Percentiles rank a stretch among this genome's conserved stretches.
phyloP scores from a whole-genome alignment of 805 yeast species.

The Alloascoidea africana region DNA sequence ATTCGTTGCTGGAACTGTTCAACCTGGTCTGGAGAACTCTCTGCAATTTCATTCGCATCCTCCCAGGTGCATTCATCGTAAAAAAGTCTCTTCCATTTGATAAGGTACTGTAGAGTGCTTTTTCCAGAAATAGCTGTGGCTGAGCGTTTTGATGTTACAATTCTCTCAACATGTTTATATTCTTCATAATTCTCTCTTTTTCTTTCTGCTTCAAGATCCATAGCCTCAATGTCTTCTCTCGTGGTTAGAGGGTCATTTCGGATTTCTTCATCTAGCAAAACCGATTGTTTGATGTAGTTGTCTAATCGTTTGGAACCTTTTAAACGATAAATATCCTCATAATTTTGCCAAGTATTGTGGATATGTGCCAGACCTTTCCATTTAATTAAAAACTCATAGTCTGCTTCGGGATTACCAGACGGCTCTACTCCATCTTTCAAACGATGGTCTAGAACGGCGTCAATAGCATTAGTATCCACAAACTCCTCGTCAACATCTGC shows the following conservation, averaged over 20 bases:
- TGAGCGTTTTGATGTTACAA: slow-evolving; percentile 68
- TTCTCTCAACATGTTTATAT: slow-evolving; percentile 76
- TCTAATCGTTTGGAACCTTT: slow-evolving; percentile 81
- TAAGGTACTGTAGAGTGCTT: slow-evolving; percentile 62
- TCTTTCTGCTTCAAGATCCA: slow-evolving; percentile 84
- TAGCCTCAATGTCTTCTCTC: slow-evolving; percentile 81
- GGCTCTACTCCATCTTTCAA: slow-evolving; percentile 18
- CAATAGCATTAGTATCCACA: slow-evolving; percentile 22
- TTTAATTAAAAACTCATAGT: slow-evolving; percentile 31
- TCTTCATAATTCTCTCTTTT: slow-evolving; percentile 73
- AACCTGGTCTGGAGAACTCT: slow-evolving; percentile 72
- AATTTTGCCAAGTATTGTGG: slow-evolving; percentile 90
- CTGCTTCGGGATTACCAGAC: slow-evolving; percentile 8
- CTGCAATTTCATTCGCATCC: slow-evolving; percentile 74
- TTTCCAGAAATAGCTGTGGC: slow-evolving; percentile 36
- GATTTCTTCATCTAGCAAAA: slow-evolving; percentile 59
- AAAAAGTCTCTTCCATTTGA: slow-evolving; percentile 87
- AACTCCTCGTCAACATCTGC: slow-evolving; percentile 24
- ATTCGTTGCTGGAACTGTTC: slow-evolving; percentile 67
- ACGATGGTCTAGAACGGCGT: slow-evolving; percentile 39
- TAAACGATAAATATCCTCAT: slow-evolving; percentile 25
- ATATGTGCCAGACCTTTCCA: slow-evolving; percentile 84
- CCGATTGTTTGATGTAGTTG: slow-evolving; percentile 70
- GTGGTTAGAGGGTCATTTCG: slow-evolving; percentile 73
- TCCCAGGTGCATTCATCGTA: slow-evolving; percentile 98